Percentiles rank a stretch among this genome's conserved stretches.
These are phyloP conservation scores for Berberis thunbergii DNA, from an alignment of 164 flowering plant genomes.

Conservation along the genomic window DNA sequence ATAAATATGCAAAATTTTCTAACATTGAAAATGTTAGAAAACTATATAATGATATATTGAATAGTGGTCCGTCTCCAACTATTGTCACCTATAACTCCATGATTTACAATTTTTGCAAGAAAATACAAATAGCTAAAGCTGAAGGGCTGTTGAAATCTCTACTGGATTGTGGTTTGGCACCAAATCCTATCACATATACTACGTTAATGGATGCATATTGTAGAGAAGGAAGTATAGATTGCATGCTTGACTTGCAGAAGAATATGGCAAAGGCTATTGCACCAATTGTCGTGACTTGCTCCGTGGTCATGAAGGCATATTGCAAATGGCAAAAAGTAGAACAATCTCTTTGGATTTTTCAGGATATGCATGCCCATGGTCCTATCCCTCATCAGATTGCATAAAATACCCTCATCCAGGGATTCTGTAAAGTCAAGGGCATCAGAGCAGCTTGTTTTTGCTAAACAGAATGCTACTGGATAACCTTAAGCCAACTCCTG, in stretches of 20 bases:
- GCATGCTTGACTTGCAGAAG: slow-evolving; percentile 25
- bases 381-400: slow-evolving; percentile 50
- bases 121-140: slow-evolving; percentile 32
- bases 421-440: slow-evolving; percentile 42
- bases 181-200: slow-evolving; percentile 57
- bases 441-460: slow-evolving; percentile 33
- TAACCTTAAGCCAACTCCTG: slow-evolving; percentile 47
- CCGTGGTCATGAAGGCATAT: slow-evolving; percentile 51
- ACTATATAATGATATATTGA: slow-evolving; percentile 27
- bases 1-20: slow-evolving; percentile 58
- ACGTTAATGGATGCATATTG: slow-evolving; percentile 63
- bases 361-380: slow-evolving; percentile 38
- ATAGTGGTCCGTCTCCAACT: slow-evolving; percentile 45
- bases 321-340: slow-evolving; percentile 41
- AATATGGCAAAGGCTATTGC: slow-evolving; percentile 44
- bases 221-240: slow-evolving; percentile 28
- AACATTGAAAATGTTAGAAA: slow-evolving; percentile 32
- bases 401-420: slow-evolving; percentile 61
- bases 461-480: slow-evolving; percentile 34
- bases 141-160: slow-evolving; percentile 27
- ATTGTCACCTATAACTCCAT: slow-evolving; percentile 69
- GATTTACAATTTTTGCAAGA: slow-evolving; percentile 62
- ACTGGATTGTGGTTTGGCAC: slow-evolving; percentile 32
- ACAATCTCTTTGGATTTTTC: slow-evolving; percentile 32
- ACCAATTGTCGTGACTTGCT: slow-evolving; percentile 55